A percentile compares a stretch with the other conserved stretches of the same genome.
phyloP scores from a whole-genome alignment of 768 basidiomycete genomes.

The Lactifluus subvellereus region DNA sequence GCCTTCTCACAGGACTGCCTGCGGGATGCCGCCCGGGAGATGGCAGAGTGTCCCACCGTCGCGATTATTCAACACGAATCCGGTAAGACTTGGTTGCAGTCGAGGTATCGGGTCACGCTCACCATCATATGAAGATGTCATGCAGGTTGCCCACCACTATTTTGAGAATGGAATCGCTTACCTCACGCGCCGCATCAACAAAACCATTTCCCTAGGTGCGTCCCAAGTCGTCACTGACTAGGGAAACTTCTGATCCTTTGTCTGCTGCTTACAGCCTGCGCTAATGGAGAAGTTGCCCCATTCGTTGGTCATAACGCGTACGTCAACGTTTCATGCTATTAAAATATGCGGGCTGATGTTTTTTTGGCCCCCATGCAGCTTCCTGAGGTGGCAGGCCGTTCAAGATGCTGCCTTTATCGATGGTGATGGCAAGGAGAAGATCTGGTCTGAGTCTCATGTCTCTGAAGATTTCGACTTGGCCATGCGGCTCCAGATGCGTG shows the following conservation, averaged over 20 bases:
- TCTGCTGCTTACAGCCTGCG: slow-evolving; percentile 28
- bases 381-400: slow-evolving; percentile 53
- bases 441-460: slow-evolving; percentile 63
- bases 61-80: slow-evolving; percentile 50
- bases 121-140: slow-evolving; percentile 37
- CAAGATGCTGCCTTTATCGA: slow-evolving; percentile 52
- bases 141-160: slow-evolving; percentile 53
- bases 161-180: slow-evolving; percentile 44
- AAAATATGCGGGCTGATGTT: not conserved
- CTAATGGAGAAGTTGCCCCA: slow-evolving; percentile 41
- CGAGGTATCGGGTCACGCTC: slow-evolving; percentile 26
- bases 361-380: slow-evolving; percentile 23
- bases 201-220: slow-evolving; percentile 35
- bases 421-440: slow-evolving; percentile 46
- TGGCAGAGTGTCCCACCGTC: slow-evolving; percentile 43
- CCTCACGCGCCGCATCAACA: slow-evolving; percentile 47
- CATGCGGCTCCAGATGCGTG: slow-evolving; percentile 51
- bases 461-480: slow-evolving; percentile 71
- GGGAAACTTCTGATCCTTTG: not conserved
- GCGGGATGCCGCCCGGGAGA: slow-evolving; percentile 46
- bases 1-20: slow-evolving; percentile 39
- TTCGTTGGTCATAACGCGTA: slow-evolving; percentile 45
- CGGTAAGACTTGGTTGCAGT: slow-evolving; percentile 27
- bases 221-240: not conserved
- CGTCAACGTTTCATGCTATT: not conserved